Base-by-base conservation (phyloP, 305 asterid genomes). In the Salvia sclarea region DNA sequence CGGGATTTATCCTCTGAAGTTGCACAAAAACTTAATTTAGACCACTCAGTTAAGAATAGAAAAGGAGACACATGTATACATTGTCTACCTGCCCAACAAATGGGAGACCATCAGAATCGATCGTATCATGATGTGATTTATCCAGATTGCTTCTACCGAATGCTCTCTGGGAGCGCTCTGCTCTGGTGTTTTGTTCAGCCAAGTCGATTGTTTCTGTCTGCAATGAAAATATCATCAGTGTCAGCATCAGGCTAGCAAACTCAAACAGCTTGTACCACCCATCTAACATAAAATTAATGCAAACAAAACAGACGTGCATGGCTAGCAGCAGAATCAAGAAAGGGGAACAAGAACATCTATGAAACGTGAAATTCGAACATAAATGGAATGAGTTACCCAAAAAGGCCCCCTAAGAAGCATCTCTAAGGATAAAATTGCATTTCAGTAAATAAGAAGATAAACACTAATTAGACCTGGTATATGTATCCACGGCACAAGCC, bases 81-180 rank as follows among this genome's bases (percentile, higher is more conserved):
- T 53, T 13, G 1, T 40, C 22, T 65, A 93, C 98, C 96, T 91
- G 97, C 68, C 98, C 98, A 68, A 91, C 92, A 75, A 83, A 82
- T 69, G 98, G 98, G 66, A 93, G 96, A 49, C 98, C 98, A 81
- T 93, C 98, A 53, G 85, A 76, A 81, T 88, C 97, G 68, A 93
- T 87, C 67, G 80, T 44, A 64, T 77, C 74, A 78, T 86, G 90
- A 77, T 72, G 72, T 45, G 87, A 61, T 70, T 75, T 85, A 53
- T 91, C 94, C 77, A 81, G 59, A 64, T 86, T 84, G 81, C 92
- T 84, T 78, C 92, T 84, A 55, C 93, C 83, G 77, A 93, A 93
- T 63, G 85, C 72, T 81, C 77, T 83, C 40, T 78, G 80, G 33
- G 75, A 9, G 18, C 85, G 79, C 66, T 70, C 86, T 22, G 88